Percentiles rank a stretch among this genome's conserved stretches.
phyloP scores from a whole-genome alignment of 495 filamentous ascomycete species.

The Penicillium argentinense region DNA sequence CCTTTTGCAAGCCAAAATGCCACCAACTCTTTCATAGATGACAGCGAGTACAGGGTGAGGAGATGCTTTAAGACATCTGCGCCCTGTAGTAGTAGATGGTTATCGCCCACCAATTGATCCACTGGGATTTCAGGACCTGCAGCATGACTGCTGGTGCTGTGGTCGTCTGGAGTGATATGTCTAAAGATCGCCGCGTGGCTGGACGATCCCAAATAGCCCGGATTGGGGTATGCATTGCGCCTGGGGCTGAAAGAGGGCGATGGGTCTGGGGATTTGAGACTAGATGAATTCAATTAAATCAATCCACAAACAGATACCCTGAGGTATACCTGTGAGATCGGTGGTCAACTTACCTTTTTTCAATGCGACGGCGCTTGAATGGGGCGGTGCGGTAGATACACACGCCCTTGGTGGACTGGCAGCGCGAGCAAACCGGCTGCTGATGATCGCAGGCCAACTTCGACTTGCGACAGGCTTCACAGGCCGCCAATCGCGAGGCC shows the following conservation, averaged over 20 bases:
- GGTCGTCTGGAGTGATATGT: conserved; percentile 33
- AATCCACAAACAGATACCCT: neutral
- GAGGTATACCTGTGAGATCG: neutral
- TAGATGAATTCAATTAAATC: neutral
- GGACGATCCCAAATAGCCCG: conserved; percentile 43
- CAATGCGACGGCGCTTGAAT: conserved; percentile 33
- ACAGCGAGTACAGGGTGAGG: conserved; percentile 20
- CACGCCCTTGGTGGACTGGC: conserved; percentile 22
- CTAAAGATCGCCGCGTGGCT: conserved; percentile 44
- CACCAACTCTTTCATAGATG: conserved; percentile 31
- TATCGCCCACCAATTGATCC: conserved; percentile 21
- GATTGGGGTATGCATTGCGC: conserved; percentile 41
- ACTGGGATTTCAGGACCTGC: conserved; percentile 7
- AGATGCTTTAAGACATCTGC: conserved; percentile 29
- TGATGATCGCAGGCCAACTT: conserved; percentile 45
- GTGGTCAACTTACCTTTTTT: conserved; percentile 18
- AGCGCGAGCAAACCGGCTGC: conserved; percentile 40
- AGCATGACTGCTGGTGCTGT: conserved; percentile 3
- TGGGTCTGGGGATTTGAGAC: conserved; percentile 18
- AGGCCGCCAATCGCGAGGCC: conserved; percentile 32
- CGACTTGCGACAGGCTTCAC: conserved; percentile 42
- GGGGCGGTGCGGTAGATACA: conserved; percentile 43
- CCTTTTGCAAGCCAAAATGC: conserved; percentile 35
- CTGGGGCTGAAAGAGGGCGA: conserved; percentile 26
- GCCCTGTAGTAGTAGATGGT: conserved; percentile 25